Percentiles rank a stretch among this genome's conserved stretches.
phyloP scores from a whole-genome alignment of 2,329 filamentous ascomycete genomes.

The Calonectria leucothoes region DNA sequence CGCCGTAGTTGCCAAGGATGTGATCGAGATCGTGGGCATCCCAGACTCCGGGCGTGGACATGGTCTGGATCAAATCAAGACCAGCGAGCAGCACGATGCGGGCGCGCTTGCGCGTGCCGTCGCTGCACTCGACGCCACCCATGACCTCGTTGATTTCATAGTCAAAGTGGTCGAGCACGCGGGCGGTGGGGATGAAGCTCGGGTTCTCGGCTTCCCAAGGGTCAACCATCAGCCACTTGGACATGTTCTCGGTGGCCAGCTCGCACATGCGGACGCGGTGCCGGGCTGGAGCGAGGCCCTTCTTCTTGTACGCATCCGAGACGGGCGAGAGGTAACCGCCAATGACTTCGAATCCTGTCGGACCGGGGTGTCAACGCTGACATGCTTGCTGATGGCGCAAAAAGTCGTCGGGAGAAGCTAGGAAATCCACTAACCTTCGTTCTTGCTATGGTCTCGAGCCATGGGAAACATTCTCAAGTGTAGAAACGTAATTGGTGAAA shows the following conservation, averaged over 20 bases:
- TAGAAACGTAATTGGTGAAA: conserved; percentile 80
- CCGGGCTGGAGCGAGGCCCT: conserved; percentile 50
- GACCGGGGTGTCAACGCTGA: background rate
- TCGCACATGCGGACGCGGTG: conserved; percentile 79
- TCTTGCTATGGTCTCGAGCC: conserved; percentile 81
- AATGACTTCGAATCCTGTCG: conserved; percentile 77
- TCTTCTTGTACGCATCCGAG: conserved; percentile 47
- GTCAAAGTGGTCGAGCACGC: conserved; percentile 91
- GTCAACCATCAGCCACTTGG: conserved; percentile 84
- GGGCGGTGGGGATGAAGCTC: conserved; percentile 88
- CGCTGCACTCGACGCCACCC: conserved; percentile 78
- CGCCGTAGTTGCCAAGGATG: conserved; percentile 85
- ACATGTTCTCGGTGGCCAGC: conserved; percentile 79
- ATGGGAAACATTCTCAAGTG: conserved; percentile 91
- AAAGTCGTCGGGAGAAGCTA: background rate
- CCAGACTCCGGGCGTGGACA: conserved; percentile 83
- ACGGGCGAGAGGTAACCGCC: conserved; percentile 70
- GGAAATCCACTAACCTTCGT: conserved; percentile 41
- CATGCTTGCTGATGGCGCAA: background rate
- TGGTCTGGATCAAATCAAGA: conserved; percentile 79
- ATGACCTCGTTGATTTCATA: conserved; percentile 84
- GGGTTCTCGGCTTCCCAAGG: conserved; percentile 87
- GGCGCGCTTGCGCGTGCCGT: conserved; percentile 74
- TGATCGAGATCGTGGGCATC: conserved; percentile 85
- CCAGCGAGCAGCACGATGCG: conserved; percentile 87